phyloP scores from a whole-genome alignment of 208 protist genomes.

The Naegleria fowleri region DNA sequence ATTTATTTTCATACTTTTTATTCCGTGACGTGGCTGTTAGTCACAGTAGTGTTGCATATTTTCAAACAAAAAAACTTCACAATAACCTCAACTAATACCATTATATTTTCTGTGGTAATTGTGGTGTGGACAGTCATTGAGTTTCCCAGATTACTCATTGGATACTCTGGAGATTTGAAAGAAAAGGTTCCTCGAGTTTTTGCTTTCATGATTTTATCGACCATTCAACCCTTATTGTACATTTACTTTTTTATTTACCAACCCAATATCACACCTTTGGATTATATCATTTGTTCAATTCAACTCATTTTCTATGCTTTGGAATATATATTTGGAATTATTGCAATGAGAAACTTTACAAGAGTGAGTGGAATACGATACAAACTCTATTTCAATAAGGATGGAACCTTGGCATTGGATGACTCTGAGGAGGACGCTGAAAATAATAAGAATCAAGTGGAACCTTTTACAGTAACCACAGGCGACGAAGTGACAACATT shows the following conservation, averaged over 20 bases:
- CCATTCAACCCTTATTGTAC: background rate
- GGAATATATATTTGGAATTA: background rate
- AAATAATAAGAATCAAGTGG: background rate
- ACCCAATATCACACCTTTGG: background rate
- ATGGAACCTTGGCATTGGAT: background rate
- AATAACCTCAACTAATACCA: background rate
- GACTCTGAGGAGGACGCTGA: background rate
- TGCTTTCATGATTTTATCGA: background rate
- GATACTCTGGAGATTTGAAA: background rate
- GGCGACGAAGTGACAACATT: background rate
- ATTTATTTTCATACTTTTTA: conserved; percentile 4
- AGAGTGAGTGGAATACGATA: background rate
- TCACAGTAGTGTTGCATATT: background rate
- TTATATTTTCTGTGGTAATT: background rate
- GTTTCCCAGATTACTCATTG: background rate
- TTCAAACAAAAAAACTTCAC: background rate
- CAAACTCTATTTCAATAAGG: conserved; percentile 3
- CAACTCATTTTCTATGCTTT: background rate
- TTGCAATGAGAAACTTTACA: background rate
- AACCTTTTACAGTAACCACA: background rate
- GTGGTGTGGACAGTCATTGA: background rate
- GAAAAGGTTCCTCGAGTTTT: background rate
- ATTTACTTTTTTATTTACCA: background rate
- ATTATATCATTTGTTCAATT: background rate
- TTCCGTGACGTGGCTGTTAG: background rate